Evolutionary conservation across 164 flowering plant species (phyloP).

Genomic region (Taxillus chinensis): DNA sequence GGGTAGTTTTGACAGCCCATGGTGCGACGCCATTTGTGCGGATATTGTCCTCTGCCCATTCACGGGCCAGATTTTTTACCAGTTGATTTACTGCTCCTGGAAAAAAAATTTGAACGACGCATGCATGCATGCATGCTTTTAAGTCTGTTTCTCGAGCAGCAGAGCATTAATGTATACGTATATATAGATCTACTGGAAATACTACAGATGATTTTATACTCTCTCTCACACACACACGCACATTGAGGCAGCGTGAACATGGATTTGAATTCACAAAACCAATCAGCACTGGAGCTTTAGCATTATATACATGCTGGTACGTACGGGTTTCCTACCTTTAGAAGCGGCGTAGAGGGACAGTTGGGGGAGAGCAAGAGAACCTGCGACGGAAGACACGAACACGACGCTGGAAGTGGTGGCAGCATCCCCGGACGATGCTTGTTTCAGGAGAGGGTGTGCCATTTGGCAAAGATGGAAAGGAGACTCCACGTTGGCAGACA

Average conservation of each 20-base stretch:
- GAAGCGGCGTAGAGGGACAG: conserved; percentile 27
- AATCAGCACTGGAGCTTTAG: too few relatives aligned
- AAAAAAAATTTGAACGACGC: not conserved
- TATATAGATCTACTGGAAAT: too few relatives aligned
- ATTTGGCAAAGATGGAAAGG: conserved; percentile 36
- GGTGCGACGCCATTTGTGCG: conserved; percentile 42
- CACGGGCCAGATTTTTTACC: conserved; percentile 42
- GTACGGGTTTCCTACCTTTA: conserved; percentile 20
- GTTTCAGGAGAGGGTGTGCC: conserved; percentile 35
- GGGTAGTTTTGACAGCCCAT: conserved; percentile 18
- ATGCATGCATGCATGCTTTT: too few relatives aligned
- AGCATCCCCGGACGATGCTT: conserved; percentile 9
- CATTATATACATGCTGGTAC: too few relatives aligned
- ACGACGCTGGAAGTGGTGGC: conserved; percentile 26
- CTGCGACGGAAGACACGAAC: conserved; percentile 37
- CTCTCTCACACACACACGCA: too few relatives aligned
- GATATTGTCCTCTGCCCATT: conserved; percentile 51
- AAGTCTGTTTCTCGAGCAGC: too few relatives aligned
- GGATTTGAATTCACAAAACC: too few relatives aligned
- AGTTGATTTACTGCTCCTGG: conserved; percentile 49
- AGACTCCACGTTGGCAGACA: conserved; percentile 31
- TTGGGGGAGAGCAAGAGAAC: conserved; percentile 12
- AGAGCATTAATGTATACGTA: too few relatives aligned
- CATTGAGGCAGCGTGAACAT: too few relatives aligned
- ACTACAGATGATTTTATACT: too few relatives aligned